phyloP scores from a whole-genome alignment of 2,329 filamentous ascomycete species.

The Chaetomium sp. region DNA sequence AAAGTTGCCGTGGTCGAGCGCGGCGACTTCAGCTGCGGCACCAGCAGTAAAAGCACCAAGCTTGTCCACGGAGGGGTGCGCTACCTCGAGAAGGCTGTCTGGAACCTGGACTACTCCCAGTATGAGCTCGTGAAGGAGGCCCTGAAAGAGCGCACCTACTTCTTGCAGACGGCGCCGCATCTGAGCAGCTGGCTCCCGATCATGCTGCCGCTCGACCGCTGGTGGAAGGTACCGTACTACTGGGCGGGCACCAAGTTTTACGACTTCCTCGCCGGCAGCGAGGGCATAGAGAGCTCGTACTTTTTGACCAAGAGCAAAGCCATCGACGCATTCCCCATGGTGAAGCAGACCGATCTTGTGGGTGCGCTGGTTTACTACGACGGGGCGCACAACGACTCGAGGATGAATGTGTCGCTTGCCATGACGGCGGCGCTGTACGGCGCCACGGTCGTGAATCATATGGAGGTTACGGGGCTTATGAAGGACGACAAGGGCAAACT shows the following conservation, averaged over 20 bases:
- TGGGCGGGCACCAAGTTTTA: constrained; percentile 75
- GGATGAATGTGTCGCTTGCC: constrained; percentile 83
- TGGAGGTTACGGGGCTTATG: constrained; percentile 73
- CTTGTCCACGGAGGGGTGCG: constrained; percentile 82
- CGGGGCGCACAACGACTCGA: constrained; percentile 83
- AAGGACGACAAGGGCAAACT: constrained; percentile 72
- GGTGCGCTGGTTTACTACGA: constrained; percentile 86
- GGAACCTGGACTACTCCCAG: constrained; percentile 83
- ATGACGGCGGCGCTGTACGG: constrained; percentile 81
- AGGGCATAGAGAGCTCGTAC: constrained; percentile 82
- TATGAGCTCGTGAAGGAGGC: constrained; percentile 80
- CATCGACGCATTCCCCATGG: constrained; percentile 75
- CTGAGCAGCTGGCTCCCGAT: constrained; percentile 80
- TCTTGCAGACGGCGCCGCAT: constrained; percentile 80
- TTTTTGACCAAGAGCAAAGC: constrained; percentile 78
- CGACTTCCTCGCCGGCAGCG: constrained; percentile 77
- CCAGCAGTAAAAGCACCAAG: constrained; percentile 86
- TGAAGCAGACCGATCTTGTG: constrained; percentile 71
- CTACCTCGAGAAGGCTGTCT: constrained; percentile 84
- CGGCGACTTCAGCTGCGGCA: constrained; percentile 80
- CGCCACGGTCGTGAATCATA: constrained; percentile 77
- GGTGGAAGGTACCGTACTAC: constrained; percentile 80
- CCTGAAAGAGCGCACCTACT: constrained; percentile 79
- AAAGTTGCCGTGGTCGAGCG: constrained; percentile 80
- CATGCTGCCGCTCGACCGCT: constrained; percentile 78